Percentiles rank a stretch among this genome's conserved stretches.
Conservation (phyloP, 768 basidiomycete genomes). For the Auricularia auricula-judae region DNA sequence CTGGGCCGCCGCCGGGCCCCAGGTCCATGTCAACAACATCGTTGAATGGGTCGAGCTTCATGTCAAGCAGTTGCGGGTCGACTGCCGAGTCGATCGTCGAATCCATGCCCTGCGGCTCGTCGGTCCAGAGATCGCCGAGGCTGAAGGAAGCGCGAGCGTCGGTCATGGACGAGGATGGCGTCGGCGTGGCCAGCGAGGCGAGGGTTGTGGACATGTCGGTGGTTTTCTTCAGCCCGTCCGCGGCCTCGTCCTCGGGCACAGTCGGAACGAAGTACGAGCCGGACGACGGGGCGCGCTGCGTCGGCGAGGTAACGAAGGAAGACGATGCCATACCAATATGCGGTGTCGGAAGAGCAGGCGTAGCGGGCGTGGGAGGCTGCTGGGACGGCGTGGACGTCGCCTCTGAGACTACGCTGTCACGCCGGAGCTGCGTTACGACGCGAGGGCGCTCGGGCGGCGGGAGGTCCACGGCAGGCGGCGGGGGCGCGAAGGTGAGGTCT, state of each 20-base stretch:
- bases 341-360: background rate
- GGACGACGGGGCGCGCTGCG: background rate
- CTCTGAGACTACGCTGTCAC: background rate
- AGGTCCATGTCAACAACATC: constrained; percentile 29
- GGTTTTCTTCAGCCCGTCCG: background rate
- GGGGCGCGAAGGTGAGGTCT: constrained; percentile 27
- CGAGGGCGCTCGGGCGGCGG: background rate
- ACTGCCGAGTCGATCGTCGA: background rate
- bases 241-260: background rate
- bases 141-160: background rate
- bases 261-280: background rate
- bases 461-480: background rate
- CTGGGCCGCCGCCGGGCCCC: background rate
- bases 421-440: background rate
- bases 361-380: background rate
- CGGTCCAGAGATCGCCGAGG: background rate
- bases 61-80: constrained; percentile 33
- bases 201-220: background rate
- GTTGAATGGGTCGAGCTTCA: constrained; percentile 17
- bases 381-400: background rate
- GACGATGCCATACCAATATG: background rate
- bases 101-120: background rate
- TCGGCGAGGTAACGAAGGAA: background rate
- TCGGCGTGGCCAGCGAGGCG: background rate
- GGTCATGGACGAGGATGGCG: background rate